Percentiles rank a stretch among this genome's conserved stretches.
Evolutionary conservation across 176 grass and related monocot genomes (phyloP).

Genomic region (Ensete ventricosum): DNA sequence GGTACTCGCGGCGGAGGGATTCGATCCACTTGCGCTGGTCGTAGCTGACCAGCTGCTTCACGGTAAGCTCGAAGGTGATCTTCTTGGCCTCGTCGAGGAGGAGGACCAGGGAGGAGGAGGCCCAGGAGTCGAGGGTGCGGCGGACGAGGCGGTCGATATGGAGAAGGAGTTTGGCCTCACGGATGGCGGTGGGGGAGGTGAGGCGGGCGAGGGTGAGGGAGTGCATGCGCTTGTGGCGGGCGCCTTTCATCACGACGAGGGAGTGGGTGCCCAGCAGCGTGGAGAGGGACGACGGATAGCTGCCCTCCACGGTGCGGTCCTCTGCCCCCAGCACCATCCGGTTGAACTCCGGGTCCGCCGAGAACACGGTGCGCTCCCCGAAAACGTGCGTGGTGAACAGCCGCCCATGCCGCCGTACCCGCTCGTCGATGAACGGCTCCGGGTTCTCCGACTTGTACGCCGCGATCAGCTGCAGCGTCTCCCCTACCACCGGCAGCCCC

Average conservation of each 20-base stretch:
- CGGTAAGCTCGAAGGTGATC: constrained; percentile 90
- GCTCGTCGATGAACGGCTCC: constrained; percentile 76
- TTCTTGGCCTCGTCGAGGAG: constrained; percentile 96
- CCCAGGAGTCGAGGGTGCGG: constrained; percentile 50
- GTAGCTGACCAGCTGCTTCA: constrained; percentile 93
- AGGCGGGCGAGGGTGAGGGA: constrained; percentile 81
- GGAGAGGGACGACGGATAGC: constrained; percentile 91
- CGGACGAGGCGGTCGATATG: constrained; percentile 73
- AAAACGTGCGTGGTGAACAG: constrained; percentile 83
- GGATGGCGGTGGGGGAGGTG: constrained; percentile 43
- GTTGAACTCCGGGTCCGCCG: constrained; percentile 79
- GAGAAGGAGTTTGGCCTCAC: constrained; percentile 30
- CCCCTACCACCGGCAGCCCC: constrained; percentile 64
- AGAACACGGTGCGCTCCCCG: constrained; percentile 91
- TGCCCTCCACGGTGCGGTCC: constrained; percentile 63
- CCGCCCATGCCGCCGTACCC: constrained; percentile 49
- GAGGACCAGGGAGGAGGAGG: constrained; percentile 23
- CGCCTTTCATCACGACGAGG: constrained; percentile 53
- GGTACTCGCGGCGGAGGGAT: constrained; percentile 65
- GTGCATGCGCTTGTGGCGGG: constrained; percentile 68
- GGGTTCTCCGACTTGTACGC: constrained; percentile 84
- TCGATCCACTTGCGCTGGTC: constrained; percentile 65
- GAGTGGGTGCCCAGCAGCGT: constrained; percentile 75
- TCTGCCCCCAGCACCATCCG: constrained; percentile 56
- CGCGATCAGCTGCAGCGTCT: constrained; percentile 71